Conservation (phyloP, 441 rosid genomes). For the Euphorbia schlechtendalii region DNA sequence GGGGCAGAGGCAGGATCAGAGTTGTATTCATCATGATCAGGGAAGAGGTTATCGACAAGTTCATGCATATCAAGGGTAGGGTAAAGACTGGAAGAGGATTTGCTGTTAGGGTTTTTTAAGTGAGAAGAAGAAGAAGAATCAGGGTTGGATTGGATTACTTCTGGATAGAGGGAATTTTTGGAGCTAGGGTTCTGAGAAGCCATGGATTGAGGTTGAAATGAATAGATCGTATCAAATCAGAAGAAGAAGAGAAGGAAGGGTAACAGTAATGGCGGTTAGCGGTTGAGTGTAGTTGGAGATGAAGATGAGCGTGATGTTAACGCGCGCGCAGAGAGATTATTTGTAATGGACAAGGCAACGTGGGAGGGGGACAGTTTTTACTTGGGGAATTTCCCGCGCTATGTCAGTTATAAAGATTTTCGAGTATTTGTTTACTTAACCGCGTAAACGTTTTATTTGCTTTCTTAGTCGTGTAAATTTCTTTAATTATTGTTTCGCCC, state of each 20-base stretch:
- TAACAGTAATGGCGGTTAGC: background rate
- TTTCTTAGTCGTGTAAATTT: background rate
- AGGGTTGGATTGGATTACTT: slow-evolving; percentile 37
- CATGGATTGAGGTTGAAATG: slow-evolving; percentile 25
- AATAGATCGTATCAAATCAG: background rate
- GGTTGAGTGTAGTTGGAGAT: background rate
- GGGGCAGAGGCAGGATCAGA: slow-evolving; percentile 41
- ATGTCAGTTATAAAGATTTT: background rate
- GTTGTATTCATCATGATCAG: slow-evolving; percentile 22
- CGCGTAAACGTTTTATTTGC: no score
- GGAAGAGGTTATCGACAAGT: slow-evolving; percentile 57
- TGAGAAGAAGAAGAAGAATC: slow-evolving; percentile 22
- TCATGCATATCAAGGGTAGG: slow-evolving; percentile 56
- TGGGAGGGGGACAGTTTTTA: background rate
- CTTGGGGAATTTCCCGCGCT: slow-evolving; percentile 5
- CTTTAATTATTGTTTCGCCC: no score
- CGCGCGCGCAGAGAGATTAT: background rate
- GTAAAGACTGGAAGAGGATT: slow-evolving; percentile 43
- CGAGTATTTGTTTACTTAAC: background rate
- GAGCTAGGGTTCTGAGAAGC: slow-evolving; percentile 32
- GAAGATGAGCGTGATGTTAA: background rate
- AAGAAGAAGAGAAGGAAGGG: background rate
- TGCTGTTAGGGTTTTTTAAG: slow-evolving; percentile 7
- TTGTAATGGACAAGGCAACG: background rate
- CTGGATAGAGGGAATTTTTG: slow-evolving; percentile 46